These are phyloP conservation scores for Cyberlindnera nakhonratchasimensis DNA, from an alignment of 805 yeast species.

Conservation along the genomic window DNA sequence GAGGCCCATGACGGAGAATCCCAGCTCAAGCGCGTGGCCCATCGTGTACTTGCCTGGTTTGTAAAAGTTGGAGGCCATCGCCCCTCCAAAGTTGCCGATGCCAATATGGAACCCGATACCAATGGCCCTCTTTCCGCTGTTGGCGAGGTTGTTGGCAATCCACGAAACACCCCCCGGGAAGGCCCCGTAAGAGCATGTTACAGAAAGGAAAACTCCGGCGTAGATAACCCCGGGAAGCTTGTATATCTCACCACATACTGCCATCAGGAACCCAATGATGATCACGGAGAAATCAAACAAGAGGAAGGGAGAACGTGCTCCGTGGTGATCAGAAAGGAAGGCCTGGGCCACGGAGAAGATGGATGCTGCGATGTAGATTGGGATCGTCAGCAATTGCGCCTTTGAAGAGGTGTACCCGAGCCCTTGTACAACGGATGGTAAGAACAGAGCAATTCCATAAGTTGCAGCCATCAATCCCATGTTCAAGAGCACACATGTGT, in stretches of 20 bases:
- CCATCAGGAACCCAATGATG: constrained; percentile 34
- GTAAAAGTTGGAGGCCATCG: constrained; percentile 34
- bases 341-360: constrained; percentile 29
- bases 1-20: constrained; percentile 34
- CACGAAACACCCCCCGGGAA: constrained; percentile 35
- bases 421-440: constrained; percentile 39
- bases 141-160: constrained; percentile 34
- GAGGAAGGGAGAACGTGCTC: constrained; percentile 33
- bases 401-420: constrained; percentile 38
- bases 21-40: constrained; percentile 33
- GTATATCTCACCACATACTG: constrained; percentile 28
- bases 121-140: constrained; percentile 34
- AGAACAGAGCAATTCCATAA: constrained; percentile 37
- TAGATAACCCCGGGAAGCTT: constrained; percentile 29
- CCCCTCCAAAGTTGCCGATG: constrained; percentile 35
- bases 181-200: constrained; percentile 28
- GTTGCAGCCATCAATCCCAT: constrained; percentile 33
- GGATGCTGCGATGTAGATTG: constrained; percentile 37
- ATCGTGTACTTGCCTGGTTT: constrained; percentile 29
- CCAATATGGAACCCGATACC: constrained; percentile 38
- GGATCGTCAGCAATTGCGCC: constrained; percentile 43
- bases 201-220: constrained; percentile 32
- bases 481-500: constrained; percentile 28
- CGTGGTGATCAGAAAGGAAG: constrained; percentile 27
- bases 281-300: constrained; percentile 26